These are phyloP conservation scores for Colletotrichum spaethianum DNA, from an alignment of 2,329 filamentous ascomycete genomes.

Conservation along the genomic window DNA sequence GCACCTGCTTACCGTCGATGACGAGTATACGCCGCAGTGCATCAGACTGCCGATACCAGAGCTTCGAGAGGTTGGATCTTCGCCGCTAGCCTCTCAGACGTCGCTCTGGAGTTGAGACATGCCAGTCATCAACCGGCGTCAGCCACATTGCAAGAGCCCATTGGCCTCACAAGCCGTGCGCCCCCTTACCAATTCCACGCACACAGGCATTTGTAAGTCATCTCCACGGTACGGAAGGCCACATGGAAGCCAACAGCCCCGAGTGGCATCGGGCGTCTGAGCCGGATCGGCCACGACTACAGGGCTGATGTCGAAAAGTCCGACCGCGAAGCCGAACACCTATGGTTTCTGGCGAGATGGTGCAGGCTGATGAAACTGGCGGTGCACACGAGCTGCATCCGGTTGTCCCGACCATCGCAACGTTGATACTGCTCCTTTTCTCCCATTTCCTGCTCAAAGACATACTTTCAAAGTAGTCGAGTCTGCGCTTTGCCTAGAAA, in stretches of 20 bases:
- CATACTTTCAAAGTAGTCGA: not conserved
- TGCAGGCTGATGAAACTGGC: not conserved
- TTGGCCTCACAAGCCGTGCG: conserved; percentile 33
- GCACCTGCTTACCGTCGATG: conserved; percentile 13
- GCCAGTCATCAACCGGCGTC: conserved; percentile 27
- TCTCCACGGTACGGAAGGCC: conserved; percentile 15
- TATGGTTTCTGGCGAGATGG: not conserved
- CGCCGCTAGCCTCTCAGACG: conserved; percentile 28
- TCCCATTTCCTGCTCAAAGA: not conserved
- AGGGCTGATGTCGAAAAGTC: conserved; percentile 16
- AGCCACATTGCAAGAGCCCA: conserved; percentile 25
- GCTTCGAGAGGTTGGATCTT: conserved; percentile 29
- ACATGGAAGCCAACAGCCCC: conserved; percentile 10
- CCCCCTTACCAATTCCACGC: conserved; percentile 20
- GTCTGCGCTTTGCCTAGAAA: not conserved
- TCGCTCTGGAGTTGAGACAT: conserved; percentile 36
- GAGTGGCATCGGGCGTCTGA: conserved; percentile 14
- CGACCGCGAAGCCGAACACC: conserved; percentile 11
- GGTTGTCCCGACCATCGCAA: not conserved
- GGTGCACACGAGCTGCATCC: not conserved
- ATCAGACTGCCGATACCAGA: not conserved
- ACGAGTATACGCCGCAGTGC: conserved; percentile 1
- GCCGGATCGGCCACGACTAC: conserved; percentile 25
- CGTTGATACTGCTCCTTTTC: not conserved
- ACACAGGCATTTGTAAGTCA: conserved; percentile 13